Percentiles rank a stretch among this genome's conserved stretches.
These are phyloP conservation scores for Aspergillus sp. DNA, from an alignment of 2,329 filamentous ascomycete genomes.

Conservation along the genomic window DNA sequence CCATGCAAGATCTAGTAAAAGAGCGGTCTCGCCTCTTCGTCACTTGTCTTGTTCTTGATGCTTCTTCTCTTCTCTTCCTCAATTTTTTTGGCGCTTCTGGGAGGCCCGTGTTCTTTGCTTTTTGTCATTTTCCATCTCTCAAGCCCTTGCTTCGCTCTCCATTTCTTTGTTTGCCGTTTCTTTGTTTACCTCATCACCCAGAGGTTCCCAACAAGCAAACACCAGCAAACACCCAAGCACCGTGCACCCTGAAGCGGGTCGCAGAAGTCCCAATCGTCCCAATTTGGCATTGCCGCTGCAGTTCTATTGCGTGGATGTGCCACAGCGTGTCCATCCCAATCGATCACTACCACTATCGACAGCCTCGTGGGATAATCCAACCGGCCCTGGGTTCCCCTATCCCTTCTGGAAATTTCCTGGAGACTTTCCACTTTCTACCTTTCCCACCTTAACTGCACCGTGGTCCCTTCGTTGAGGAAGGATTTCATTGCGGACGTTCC, in stretches of 20 bases:
- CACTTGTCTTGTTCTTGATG: neutral
- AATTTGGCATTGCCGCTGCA: constrained; percentile 8
- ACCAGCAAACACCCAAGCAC: constrained; percentile 9
- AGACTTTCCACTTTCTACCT: neutral
- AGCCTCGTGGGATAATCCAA: constrained; percentile 12
- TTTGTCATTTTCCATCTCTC: neutral
- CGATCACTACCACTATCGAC: constrained; percentile 2
- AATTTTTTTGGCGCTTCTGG: neutral
- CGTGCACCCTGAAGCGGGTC: constrained; percentile 20
- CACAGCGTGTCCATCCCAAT: neutral
- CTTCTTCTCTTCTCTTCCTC: neutral
- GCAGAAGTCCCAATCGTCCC: neutral
- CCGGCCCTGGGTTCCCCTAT: constrained; percentile 2
- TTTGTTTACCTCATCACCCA: neutral
- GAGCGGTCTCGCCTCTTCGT: constrained; percentile 5
- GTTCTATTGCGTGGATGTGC: constrained; percentile 7
- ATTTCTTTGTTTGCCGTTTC: constrained; percentile 1
- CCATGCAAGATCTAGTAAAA: constrained; percentile 19
- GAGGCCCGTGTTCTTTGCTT: neutral
- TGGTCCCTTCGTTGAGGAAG: neutral
- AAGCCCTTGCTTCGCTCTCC: neutral
- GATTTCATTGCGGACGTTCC: constrained; percentile 6
- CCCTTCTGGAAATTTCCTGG: constrained; percentile 18
- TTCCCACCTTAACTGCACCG: neutral
- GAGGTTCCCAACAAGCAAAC: neutral